Evolutionary conservation across 1,139 yeast species (phyloP), one percentile per base, ranked within the genome.

Genomic region (Saccharomyces hybrid): DNA sequence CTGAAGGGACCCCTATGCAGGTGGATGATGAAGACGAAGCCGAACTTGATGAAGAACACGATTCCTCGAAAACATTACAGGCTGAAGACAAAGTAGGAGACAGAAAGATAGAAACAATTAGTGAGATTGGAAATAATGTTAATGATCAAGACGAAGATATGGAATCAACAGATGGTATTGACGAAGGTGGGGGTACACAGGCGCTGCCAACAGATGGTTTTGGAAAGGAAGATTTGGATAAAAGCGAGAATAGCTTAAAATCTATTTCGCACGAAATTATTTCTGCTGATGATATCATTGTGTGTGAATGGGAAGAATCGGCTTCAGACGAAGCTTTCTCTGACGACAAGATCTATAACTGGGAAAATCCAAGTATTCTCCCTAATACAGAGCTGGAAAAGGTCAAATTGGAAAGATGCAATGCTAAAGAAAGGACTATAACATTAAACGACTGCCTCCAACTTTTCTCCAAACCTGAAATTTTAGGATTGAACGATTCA

Each of bases 401-500:
- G 47, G 75, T 72, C 55, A 79, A 73, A 65, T 73, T 70, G 50
- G 65, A 66, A 54, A 68, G 77, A 52, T 61, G 60, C n/a, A 71
- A 70, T 51, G 73, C 71, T 51, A 74, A 76, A 54, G 77, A 76
- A 53, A 74, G 80, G n/a, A 75, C 76, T 13, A 78, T 88, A n/a
- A 78, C 86, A 0, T 75, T 93, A 38, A 79, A 81, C 59, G 95
- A 88, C 61, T 93, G 98, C 66, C 71, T 93, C 50, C 80, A 79
- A 44, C 69, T 83, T 57, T 93, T 93, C 67, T 83, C 95, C 26
- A 81, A 82, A 52, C 86, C 95, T 0, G 99, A 93, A 68, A 82
- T 90, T 2, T 76, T 93, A 49, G 90, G 97, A 9, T 88, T 88
- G 52, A 87, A 88, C 56, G 98, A 93, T 70, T 77, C 90, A 52